Conservation (phyloP, 768 basidiomycete species). For the Lactifluus volemus region DNA sequence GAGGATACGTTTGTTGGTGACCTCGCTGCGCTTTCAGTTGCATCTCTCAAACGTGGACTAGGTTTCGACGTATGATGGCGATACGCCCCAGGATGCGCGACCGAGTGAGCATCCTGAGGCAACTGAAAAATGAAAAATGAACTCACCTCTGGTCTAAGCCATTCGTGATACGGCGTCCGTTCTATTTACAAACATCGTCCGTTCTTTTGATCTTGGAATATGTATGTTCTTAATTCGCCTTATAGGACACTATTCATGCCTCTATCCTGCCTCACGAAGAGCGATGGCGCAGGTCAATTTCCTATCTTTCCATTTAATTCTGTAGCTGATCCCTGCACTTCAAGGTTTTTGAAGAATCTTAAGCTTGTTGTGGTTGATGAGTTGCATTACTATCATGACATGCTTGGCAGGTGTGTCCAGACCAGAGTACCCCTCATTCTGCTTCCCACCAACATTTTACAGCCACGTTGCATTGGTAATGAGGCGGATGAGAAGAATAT, state of each 20-base stretch:
- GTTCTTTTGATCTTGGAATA: neutral
- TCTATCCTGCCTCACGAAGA: slow-evolving; percentile 83
- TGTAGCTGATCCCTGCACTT: neutral
- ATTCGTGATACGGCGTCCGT: slow-evolving; percentile 70
- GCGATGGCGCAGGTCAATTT: slow-evolving; percentile 58
- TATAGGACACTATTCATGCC: slow-evolving; percentile 76
- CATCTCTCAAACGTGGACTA: slow-evolving; percentile 19
- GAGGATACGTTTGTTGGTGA: slow-evolving; percentile 43
- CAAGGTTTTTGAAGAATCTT: slow-evolving; percentile 67
- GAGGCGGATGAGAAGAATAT: slow-evolving; percentile 66
- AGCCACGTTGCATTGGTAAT: slow-evolving; percentile 80
- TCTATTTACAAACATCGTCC: slow-evolving; percentile 86
- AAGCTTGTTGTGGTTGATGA: slow-evolving; percentile 80
- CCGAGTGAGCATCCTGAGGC: slow-evolving; percentile 33
- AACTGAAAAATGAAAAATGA: neutral
- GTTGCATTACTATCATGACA: slow-evolving; percentile 75
- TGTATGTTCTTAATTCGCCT: slow-evolving; percentile 3
- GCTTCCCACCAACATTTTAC: neutral
- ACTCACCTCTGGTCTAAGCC: slow-evolving; percentile 28
- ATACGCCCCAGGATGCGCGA: slow-evolving; percentile 66
- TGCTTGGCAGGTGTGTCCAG: slow-evolving; percentile 59
- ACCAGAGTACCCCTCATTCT: neutral
- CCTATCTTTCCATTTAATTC: slow-evolving; percentile 4
- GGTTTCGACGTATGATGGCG: slow-evolving; percentile 82
- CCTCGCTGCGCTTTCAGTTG: neutral